Base-by-base conservation (phyloP, 2,329 filamentous ascomycete genomes). In the Colletotrichum gigasporum region DNA sequence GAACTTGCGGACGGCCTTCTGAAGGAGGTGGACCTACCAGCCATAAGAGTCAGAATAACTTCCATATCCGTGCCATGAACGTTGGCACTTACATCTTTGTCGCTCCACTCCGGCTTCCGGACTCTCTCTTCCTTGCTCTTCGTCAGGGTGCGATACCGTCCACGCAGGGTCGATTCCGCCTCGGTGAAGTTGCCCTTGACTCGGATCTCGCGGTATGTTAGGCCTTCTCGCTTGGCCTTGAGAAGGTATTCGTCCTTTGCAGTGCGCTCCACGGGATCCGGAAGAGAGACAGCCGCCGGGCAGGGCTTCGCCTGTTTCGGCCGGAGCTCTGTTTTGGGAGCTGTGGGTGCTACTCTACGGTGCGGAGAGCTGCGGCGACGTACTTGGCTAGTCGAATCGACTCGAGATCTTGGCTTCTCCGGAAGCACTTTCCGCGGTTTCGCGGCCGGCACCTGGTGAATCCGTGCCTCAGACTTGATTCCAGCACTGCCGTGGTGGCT, bases 131-230 rank as follows among this genome's bases (percentile, higher is more conserved):
- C 80, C 69, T 87, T 87, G 11, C 78, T 76, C 77, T 92, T 92
- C 7, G 87, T 91, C 69, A 93, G 74, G 2, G 84, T 87, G 4
- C 91, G 82, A 69, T 85, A 88, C 0, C 90, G 84, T 0, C 91
- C 91, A 12, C 91, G 84, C 35, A 94, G 80, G 0, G 91, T 94
- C 10, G 90, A 91, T 75, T 92, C 90, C 2, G 90, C 88, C 69
- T 91, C 89, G 0, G 73, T 75, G 67, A 90, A 90, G 1, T 80
- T 76, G 12, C 88, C 86, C 16, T 77, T 71, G 6, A 72, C 69
- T 35, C 84, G 84, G 70, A 93, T 92, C 63, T 90, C 82, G 56
- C 83, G 85, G 76, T 92, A 93, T 0, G 89, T 87, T 78, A 86
- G 78, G 3, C 89, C 89, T 2, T 78, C 73, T 7, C 74, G 70